A percentile compares a stretch with the other conserved stretches of the same genome.
Conservation (phyloP, 2,329 filamentous ascomycete genomes). For the Lachnellula occidentalis region DNA sequence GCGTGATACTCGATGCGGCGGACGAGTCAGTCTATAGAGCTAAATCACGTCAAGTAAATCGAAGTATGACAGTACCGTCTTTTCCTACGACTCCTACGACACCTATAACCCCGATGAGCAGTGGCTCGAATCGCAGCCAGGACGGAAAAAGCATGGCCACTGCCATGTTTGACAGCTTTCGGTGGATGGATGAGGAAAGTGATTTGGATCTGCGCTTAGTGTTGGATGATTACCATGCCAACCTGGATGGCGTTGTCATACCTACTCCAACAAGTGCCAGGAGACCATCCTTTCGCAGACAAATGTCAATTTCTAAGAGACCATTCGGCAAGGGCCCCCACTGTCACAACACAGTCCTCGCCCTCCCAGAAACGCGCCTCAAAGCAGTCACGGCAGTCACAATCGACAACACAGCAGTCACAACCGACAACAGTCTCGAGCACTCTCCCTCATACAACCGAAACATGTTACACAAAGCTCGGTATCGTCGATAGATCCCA, state of each 20-base stretch:
- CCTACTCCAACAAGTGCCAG: constrained; percentile 40
- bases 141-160: constrained; percentile 23
- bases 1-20: constrained; percentile 50
- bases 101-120: constrained; percentile 18
- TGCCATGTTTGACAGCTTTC: constrained; percentile 58
- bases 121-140: constrained; percentile 12
- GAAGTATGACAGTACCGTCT: constrained; percentile 25
- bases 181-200: constrained; percentile 69
- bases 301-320: constrained; percentile 64
- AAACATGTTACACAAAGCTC: constrained; percentile 37
- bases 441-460: constrained; percentile 48
- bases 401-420: constrained; percentile 34
- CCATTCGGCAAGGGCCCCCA: constrained; percentile 52
- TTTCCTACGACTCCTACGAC: constrained; percentile 24
- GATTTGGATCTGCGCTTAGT: constrained; percentile 62
- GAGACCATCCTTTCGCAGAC: constrained; percentile 61
- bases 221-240: constrained; percentile 65
- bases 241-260: constrained; percentile 48
- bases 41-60: constrained; percentile 34
- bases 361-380: constrained; percentile 28
- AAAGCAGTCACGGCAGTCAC: constrained; percentile 16
- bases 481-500: constrained; percentile 57
- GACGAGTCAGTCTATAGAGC: constrained; percentile 52
- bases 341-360: constrained; percentile 21
- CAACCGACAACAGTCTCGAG: constrained; percentile 44